phyloP scores from a whole-genome alignment of 192 early-diverging fungal species.

The Pecoramyces ruminantium region DNA sequence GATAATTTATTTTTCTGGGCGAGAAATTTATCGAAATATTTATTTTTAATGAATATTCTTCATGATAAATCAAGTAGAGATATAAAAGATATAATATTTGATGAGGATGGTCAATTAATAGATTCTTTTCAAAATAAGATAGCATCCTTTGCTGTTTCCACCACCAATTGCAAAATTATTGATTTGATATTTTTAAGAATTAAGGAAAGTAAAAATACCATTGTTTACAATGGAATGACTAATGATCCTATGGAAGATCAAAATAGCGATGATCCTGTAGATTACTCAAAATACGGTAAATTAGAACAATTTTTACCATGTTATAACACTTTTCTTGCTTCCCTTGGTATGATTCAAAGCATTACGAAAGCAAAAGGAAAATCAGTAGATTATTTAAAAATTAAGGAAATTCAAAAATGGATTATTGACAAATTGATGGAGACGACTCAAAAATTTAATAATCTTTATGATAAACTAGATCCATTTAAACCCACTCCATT shows the following conservation, averaged over 20 bases:
- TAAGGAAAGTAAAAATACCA: neutral
- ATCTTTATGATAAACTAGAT: neutral
- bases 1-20: neutral
- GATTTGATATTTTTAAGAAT: neutral
- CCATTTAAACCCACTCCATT: neutral
- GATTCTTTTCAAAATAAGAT: neutral
- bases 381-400: neutral
- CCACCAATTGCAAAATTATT: neutral
- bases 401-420: neutral
- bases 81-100: neutral
- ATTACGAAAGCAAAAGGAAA: neutral
- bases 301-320: neutral
- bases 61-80: neutral
- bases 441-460: neutral
- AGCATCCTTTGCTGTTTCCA: neutral
- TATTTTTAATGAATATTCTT: neutral
- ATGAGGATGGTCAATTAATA: neutral
- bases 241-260: neutral
- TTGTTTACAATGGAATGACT: neutral
- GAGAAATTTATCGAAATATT: neutral
- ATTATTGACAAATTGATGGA: neutral
- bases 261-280: neutral
- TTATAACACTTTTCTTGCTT: neutral
- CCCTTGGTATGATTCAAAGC: neutral
- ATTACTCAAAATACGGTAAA: neutral